Evolutionary conservation across 768 basidiomycete species (phyloP), one percentile per base, ranked within the genome.

Genomic region (Filobasidium wieringae): DNA sequence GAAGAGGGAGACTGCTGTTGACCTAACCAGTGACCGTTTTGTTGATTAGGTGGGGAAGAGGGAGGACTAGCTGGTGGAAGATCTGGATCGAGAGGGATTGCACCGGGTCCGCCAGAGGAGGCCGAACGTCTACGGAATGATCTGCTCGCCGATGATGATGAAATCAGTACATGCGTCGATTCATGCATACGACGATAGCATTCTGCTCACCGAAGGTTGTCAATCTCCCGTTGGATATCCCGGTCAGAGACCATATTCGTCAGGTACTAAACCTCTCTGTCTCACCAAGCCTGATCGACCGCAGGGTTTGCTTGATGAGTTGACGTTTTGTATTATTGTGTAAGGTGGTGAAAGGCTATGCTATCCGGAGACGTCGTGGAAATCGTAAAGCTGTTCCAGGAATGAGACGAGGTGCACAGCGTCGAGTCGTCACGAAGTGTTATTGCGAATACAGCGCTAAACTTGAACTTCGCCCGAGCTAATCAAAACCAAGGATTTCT

Each of bases 41-140:
- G 34, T 62, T 7, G 67, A 54, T 56, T 66, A 41, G 39, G 68
- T 66, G 55, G 71, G 47, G 66, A 66, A 50, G 68, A 66, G 49
- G 64, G 71, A 45, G 50, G 62, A 56, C 55, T 65, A 39, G 58
- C 68, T 66, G 81, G 83, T 39, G 91, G 91, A 49, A 93, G 81
- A 81, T 95, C 91, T 64, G 90, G 90, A 75, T 95, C 91, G 55
- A 92, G 79, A 58, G 86, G 79, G 67, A 90, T 81, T 24, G 85
- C 84, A 36, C 87, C 88, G 60, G 87, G 89, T 9, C 82, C 82
- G 31, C 79, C 78, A 59, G 81, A 79, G 0, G 84, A 80, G 15
- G 83, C 82, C 1, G 90, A 95, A 65, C 89, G 84, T 54, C 91
- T 80, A 58, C 81, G 80, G 64, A 95, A 64, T 39, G 66, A 67